Conservation (phyloP, 345 rosid species). For the Linum usitatissimum region DNA sequence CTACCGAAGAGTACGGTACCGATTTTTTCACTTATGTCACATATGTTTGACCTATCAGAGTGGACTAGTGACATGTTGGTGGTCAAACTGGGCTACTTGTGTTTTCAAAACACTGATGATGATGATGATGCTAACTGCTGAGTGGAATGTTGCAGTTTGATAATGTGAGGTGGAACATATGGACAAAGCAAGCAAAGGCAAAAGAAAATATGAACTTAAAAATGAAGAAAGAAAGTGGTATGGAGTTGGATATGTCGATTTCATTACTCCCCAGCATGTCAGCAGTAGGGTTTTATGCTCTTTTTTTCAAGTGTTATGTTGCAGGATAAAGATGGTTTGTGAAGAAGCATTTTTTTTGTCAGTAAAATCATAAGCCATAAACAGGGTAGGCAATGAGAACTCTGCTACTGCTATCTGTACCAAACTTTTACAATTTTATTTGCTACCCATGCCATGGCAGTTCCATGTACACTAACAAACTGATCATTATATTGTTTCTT, state of each 20-base stretch:
- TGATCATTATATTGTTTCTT: too few relatives aligned
- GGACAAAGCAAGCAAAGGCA: not conserved
- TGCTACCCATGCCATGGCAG: too few relatives aligned
- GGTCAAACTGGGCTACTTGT: too few relatives aligned
- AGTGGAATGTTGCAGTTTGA: not conserved
- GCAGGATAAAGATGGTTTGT: slow-evolving; percentile 14
- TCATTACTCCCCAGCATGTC: slow-evolving; percentile 25
- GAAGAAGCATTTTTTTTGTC: slow-evolving; percentile 26
- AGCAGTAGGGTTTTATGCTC: slow-evolving; percentile 21
- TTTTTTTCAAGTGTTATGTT: slow-evolving; percentile 23
- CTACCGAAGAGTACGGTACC: too few relatives aligned
- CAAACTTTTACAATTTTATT: slow-evolving; percentile 14
- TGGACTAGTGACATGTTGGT: too few relatives aligned
- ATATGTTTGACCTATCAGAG: too few relatives aligned
- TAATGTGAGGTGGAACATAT: too few relatives aligned
- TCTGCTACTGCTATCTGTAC: slow-evolving; percentile 15
- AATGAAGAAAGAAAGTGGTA: too few relatives aligned
- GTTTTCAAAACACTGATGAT: not conserved
- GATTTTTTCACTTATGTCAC: too few relatives aligned
- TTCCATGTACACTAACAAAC: too few relatives aligned
- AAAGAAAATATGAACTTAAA: not conserved
- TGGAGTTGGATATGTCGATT: slow-evolving; percentile 1
- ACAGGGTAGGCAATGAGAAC: slow-evolving; percentile 8
- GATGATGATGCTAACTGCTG: not conserved
- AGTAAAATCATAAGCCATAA: slow-evolving; percentile 33